A percentile compares a stretch with the other conserved stretches of the same genome.
These are phyloP conservation scores for Tulasnella sp. DNA, from an alignment of 768 basidiomycete species.

Conservation along the genomic window DNA sequence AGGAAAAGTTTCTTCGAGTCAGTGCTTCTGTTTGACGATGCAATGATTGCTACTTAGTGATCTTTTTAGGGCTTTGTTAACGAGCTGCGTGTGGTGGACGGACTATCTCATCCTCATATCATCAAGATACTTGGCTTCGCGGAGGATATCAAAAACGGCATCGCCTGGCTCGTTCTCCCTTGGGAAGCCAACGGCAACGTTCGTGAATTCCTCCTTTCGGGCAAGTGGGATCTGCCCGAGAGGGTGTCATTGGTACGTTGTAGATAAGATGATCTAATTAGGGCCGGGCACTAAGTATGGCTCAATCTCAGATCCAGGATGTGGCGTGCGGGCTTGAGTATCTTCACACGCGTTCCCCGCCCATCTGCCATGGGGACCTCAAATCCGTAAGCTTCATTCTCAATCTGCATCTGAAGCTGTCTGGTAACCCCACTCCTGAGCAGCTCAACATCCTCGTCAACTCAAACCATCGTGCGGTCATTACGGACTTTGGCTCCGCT, in stretches of 20 bases:
- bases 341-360: not conserved
- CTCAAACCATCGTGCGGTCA: not conserved
- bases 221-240: not conserved
- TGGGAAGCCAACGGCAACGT: not conserved
- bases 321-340: not conserved
- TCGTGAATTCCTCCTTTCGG: not conserved
- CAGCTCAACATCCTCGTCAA: slow-evolving; percentile 4
- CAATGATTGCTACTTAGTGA: not conserved
- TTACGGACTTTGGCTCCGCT: not conserved
- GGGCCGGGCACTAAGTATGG: not conserved
- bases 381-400: not conserved
- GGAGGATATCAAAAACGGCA: not conserved
- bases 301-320: not conserved
- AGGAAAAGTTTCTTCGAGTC: not conserved
- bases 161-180: not conserved
- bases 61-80: not conserved
- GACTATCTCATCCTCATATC: not conserved
- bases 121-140: not conserved
- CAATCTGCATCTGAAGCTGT: not conserved
- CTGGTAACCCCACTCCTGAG: not conserved
- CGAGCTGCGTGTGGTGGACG: not conserved
- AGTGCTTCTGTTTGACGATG: not conserved
- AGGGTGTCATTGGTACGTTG: not conserved
- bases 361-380: slow-evolving; percentile 9
- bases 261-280: not conserved